Evolutionary conservation across 2,329 filamentous ascomycete species (phyloP), one percentile per base, ranked within the genome.

Genomic region (Diplocarpon rosae): DNA sequence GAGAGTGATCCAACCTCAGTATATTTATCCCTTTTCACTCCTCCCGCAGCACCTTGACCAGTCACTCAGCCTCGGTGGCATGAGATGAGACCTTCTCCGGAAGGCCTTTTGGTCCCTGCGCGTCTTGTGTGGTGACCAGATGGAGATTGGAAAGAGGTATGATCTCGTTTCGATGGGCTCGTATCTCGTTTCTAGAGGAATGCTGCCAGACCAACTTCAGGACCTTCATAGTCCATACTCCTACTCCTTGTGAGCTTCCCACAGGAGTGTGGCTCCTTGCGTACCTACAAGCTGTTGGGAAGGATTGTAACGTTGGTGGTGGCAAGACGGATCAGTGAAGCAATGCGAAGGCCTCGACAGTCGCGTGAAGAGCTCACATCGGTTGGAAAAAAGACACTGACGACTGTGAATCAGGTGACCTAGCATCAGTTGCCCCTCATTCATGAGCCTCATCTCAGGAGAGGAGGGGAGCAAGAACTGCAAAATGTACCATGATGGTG

Each of bases 191-290:
- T 52, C 56, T 52, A 60, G 60, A 65, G 63, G 63, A 55, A 54
- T 55, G 63, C 66, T 72, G 69, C 69, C 60, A 72, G 58, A 72
- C 43, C 48, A 64, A 69, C n/a, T 55, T 35, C 35, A 49, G 68
- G 68, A 67, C 68, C 67, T 66, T 72, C 69, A 72, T 72, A 72
- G 69, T 72, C 70, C 69, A 69, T 66, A 63, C 65, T 67, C 62
- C 61, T 68, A 62, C 62, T 68, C 67, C 66, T 67, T 59, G 60
- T 50, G 60, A 62, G 63, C 57, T 48, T 56, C 39, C 58, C 56
- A 66, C 59, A 66, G 63, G 62, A 66, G 66, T 66, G 66, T 69
- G 69, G 70, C 69, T 72, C 69, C 69, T 67, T 66, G 66, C 59
- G 64, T 63, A 67, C 47, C 38, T 42, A 46, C 37, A 42, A 41